Conservation (phyloP, 176 grass and related monocot species). For the Raddia distichophylla region DNA sequence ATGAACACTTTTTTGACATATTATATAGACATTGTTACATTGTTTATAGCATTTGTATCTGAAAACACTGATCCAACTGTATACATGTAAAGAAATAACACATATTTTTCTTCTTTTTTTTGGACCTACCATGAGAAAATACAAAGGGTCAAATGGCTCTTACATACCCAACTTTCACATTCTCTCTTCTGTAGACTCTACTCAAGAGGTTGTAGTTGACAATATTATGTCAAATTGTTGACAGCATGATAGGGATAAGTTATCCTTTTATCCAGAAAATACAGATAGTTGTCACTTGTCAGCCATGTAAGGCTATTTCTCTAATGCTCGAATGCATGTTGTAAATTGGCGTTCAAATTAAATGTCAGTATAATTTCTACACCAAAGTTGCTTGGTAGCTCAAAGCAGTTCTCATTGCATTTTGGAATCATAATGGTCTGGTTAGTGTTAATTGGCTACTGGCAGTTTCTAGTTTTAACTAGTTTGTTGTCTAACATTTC, state of each 20-base stretch:
- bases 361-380: conserved; percentile 3
- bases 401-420: conserved; percentile 9
- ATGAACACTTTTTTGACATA: not conserved
- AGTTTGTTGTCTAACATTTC: not conserved
- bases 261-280: conserved; percentile 18
- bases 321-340: not conserved
- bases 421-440: conserved; percentile 15
- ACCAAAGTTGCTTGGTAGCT: conserved; percentile 26
- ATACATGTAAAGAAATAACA: conserved; percentile 22
- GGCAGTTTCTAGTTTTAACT: conserved; percentile 1
- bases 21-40: not conserved
- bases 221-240: not conserved
- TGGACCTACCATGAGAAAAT: not conserved
- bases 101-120: conserved; percentile 32
- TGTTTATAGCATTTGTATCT: conserved; percentile 5
- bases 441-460: conserved; percentile 14
- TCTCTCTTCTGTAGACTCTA: conserved; percentile 11
- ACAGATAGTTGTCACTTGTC: not conserved
- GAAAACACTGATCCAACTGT: not conserved
- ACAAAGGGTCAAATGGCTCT: not conserved
- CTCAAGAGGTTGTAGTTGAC: conserved; percentile 18
- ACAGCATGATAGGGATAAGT: not conserved
- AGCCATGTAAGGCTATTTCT: not conserved
- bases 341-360: not conserved
- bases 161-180: conserved; percentile 10